Base-by-base conservation (phyloP, 2,329 filamentous ascomycete genomes). In the Exophiala alcalophila region DNA sequence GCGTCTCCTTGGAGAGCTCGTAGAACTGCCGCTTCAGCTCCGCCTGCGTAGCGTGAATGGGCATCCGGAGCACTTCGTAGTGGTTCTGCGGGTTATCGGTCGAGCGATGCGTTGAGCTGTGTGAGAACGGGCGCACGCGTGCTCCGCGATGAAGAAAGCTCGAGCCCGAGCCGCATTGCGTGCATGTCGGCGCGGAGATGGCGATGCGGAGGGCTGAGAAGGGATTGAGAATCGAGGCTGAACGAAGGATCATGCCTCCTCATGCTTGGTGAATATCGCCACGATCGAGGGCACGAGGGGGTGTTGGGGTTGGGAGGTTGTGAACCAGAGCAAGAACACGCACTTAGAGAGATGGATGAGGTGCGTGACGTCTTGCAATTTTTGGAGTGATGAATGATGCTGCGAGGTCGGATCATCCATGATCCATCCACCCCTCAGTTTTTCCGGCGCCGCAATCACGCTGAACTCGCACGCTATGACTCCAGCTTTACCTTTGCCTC, bases 21-120 rank as follows among this genome's bases (percentile, higher is more conserved):
- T 96, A 97, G 77, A 96, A 98, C 62, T 79, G 68, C 83, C 86
- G 91, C 66, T 97, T 97, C 49, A 97, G 90, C 39, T 95, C 87
- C 6, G 73, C 70, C 1, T 77, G 68, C 11, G 84, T 80, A 27
- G 91, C 90, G 52, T 77, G 76, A 28, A 75, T 72, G 0, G 78
- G 67, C n/a, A 98, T 65, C 28, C 83, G 77, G 37, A 98, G 76
- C 27, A 83, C 81, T 57, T 91, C 84, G 66, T 98, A 98, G 68
- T 94, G 84, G 49, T 81, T 88, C 55, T 65, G 58, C 25, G 50
- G 24, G 34, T 45, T 47, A 37, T 23, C 38, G 49, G 31, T 38
- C 36, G 40, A 40, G 25, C 29, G 40, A 30, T 24, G 44, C n/a
- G 32, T n/a, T 4, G 41, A 15, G 6, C 45, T 38, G 5, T 43